Conservation (phyloP, 345 rosid genomes). For the Diplotaxis tenuifolia region DNA sequence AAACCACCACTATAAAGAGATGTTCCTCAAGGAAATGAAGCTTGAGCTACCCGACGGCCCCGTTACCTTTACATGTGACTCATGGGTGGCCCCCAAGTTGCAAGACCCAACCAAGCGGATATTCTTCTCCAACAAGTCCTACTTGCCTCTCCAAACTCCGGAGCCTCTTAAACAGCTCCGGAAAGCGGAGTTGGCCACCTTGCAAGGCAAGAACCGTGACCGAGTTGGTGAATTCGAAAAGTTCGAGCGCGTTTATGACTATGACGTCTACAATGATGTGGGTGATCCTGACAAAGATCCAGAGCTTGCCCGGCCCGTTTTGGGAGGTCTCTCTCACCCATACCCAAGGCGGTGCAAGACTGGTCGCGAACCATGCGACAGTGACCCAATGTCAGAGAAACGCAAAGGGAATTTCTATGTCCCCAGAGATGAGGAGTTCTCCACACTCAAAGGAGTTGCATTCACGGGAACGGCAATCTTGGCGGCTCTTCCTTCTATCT, state of each 20-base stretch:
- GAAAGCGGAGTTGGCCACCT: constrained; percentile 48
- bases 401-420: too few relatives aligned
- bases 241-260: constrained; percentile 55
- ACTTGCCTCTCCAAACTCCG: too few relatives aligned
- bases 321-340: constrained; percentile 38
- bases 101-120: constrained; percentile 48
- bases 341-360: too few relatives aligned
- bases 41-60: constrained; percentile 49
- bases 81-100: constrained; percentile 65
- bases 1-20: constrained; percentile 72
- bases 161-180: constrained; percentile 51
- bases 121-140: constrained; percentile 63
- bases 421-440: too few relatives aligned
- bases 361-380: constrained; percentile 31
- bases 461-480: too few relatives aligned
- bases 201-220: too few relatives aligned
- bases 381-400: constrained; percentile 49
- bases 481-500: too few relatives aligned
- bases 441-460: too few relatives aligned
- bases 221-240: constrained; percentile 56
- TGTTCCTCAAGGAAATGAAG: constrained; percentile 45
- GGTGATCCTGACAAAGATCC: too few relatives aligned
- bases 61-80: constrained; percentile 46
- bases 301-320: constrained; percentile 25
- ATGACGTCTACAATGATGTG: too few relatives aligned